Conservation (phyloP, 176 grass and related monocot species). For the Phoenix dactylifera region DNA sequence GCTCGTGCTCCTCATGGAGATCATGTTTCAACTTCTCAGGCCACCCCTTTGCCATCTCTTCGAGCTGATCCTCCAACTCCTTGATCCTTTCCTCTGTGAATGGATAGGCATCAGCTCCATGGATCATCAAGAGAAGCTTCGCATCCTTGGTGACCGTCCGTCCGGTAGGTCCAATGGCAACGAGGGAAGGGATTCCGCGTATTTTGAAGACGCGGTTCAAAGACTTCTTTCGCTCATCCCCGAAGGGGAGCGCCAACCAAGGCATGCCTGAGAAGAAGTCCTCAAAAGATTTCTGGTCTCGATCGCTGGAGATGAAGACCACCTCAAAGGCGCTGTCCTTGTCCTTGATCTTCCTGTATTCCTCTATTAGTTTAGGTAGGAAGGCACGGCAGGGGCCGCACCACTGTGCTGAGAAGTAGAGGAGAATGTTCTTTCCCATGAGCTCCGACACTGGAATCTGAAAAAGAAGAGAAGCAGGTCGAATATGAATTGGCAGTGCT, state of each 20-base stretch:
- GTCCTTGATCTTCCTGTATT: constrained; percentile 71
- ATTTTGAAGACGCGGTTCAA: constrained; percentile 46
- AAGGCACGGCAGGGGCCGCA: constrained; percentile 57
- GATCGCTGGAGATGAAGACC: constrained; percentile 68
- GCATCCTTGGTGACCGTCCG: constrained; percentile 47
- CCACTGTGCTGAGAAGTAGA: constrained; percentile 88
- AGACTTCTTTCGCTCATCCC: constrained; percentile 42
- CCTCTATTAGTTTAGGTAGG: constrained; percentile 50
- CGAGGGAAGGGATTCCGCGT: constrained; percentile 40
- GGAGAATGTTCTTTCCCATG: constrained; percentile 68
- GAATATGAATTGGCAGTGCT: no score
- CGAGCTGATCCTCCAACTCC: constrained; percentile 14
- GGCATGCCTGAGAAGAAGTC: constrained; percentile 68
- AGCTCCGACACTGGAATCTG: constrained; percentile 71
- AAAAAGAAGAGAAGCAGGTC: not conserved
- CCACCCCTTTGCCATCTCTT: no score
- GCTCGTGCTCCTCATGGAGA: no score
- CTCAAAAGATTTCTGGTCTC: constrained; percentile 47
- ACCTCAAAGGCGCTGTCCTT: constrained; percentile 63
- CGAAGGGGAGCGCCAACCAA: constrained; percentile 74
- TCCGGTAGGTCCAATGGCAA: constrained; percentile 65
- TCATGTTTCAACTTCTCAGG: no score
- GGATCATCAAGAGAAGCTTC: constrained; percentile 21
- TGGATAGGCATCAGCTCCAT: constrained; percentile 64
- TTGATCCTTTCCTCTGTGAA: constrained; percentile 55